Conservation (phyloP, 176 grass and related monocot species). For the Musa beccarii region DNA sequence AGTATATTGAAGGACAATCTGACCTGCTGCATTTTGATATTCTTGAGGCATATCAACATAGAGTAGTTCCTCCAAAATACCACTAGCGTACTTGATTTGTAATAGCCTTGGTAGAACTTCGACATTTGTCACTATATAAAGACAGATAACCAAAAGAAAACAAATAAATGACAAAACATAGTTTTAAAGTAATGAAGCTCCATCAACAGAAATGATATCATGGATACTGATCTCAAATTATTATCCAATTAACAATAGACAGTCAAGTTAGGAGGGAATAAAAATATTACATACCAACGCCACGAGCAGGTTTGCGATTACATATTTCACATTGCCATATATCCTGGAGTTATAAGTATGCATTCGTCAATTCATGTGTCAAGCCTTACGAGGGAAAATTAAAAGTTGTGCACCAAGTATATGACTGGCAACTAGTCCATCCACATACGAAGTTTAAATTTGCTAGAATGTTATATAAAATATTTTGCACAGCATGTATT, state of each 20-base stretch:
- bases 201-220: background rate
- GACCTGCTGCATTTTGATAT: conserved; percentile 69
- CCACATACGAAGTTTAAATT: background rate
- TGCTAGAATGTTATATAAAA: background rate
- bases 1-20: conserved; percentile 87
- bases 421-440: background rate
- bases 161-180: background rate
- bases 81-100: conserved; percentile 92
- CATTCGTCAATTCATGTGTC: background rate
- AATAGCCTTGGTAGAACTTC: conserved; percentile 83
- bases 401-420: background rate
- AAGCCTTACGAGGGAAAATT: background rate
- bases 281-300: conserved; percentile 64
- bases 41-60: conserved; percentile 93
- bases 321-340: conserved; percentile 99
- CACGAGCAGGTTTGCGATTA: conserved; percentile 71
- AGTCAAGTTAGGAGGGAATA: background rate
- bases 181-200: background rate
- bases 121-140: conserved; percentile 69
- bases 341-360: conserved; percentile 35
- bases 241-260: background rate
- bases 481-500: background rate
- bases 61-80: conserved; percentile 80
- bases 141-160: background rate
- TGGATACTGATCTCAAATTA: background rate